phyloP scores from a whole-genome alignment of 1,284 basidiomycete species.

The Ceratobasidium sp. region DNA sequence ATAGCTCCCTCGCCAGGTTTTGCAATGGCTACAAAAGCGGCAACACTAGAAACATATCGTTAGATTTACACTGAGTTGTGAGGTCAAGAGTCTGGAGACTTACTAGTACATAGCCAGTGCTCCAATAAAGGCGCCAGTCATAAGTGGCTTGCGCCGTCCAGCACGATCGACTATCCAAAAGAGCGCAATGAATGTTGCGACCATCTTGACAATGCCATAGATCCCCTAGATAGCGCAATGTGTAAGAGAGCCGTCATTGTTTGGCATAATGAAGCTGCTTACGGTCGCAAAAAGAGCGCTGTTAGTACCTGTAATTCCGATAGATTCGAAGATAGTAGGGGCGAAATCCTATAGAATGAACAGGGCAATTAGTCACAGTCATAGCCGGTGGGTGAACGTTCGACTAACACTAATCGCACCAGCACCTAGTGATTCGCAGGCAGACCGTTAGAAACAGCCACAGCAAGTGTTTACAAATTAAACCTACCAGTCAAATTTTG shows the following conservation, averaged over 20 bases:
- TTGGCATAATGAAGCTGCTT: not conserved
- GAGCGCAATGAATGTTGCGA: conserved; percentile 4
- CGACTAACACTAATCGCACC: conserved; percentile 52
- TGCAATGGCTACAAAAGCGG: conserved; percentile 3
- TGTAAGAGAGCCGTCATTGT: no score
- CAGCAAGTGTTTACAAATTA: conserved; percentile 47
- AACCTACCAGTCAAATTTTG: conserved; percentile 52
- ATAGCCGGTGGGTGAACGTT: conserved; percentile 45
- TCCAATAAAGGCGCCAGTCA: conserved; percentile 5
- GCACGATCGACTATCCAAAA: conserved; percentile 14
- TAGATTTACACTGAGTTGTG: not conserved
- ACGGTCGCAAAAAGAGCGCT: conserved; percentile 6
- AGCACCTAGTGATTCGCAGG: conserved; percentile 49
- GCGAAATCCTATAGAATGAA: conserved; percentile 4
- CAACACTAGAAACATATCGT: not conserved
- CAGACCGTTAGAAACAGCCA: conserved; percentile 45
- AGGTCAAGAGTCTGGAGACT: not conserved
- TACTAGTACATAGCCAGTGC: conserved; percentile 1
- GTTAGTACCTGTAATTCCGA: not conserved
- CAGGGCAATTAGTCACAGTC: not conserved
- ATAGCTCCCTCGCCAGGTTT: not conserved
- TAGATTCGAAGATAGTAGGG: conserved; percentile 6
- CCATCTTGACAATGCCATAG: conserved; percentile 2
- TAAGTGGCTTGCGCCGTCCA: conserved; percentile 1
- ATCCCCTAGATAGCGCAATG: not conserved